Evolutionary conservation across 139 green algal species (phyloP), one percentile per base, ranked within the genome.

Genomic region (Picochlorum sp.): DNA sequence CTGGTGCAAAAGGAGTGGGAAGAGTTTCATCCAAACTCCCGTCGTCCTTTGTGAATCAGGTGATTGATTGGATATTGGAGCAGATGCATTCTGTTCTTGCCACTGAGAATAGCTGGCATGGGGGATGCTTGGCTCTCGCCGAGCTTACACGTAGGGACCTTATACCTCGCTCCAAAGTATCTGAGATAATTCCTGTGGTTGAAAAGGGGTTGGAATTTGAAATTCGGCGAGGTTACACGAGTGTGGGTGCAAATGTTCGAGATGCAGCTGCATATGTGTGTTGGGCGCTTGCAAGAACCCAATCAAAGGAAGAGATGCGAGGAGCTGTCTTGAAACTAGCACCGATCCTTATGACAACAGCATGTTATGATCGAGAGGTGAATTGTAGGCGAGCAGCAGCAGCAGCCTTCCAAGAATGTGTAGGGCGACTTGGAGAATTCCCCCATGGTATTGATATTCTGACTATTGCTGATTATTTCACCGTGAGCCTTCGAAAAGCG

Each of bases 201-300:
- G 60, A 58, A 2, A 28, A 70, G 38, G 92, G 90, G 4, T 83
- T 99, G 52, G 61, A 77, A 20, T 98, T 95, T 68, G 93, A 99
- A 58, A 82, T 97, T 16, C 80, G 87, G 6, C 59, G 90, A 6
- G 94, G 93, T 0, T 69, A 90, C 0, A 84, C 92, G 86, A 81
- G 74, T 68, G 85, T 98, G 23, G 94, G 94, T 1, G 83, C 90
- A 15, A 85, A 97, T 67, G 94, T 99, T 34, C 76, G 94, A 4
- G 92, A 98, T 67, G 92, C 94, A 2, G 94, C 88, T 7, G 84
- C 89, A 1, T 99, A 98, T 71, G 94, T 97, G 13, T 96, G 87
- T 81, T 98, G 94, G 94, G 88, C 90, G 0, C 86, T 97, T 74
- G 85, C 90, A 2, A 79, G 94, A 0, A 86, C 92, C 3, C 97